Percentiles rank a stretch among this genome's conserved stretches.
Conservation (phyloP, 2,329 filamentous ascomycete species). For the Lachnellula cervina region DNA sequence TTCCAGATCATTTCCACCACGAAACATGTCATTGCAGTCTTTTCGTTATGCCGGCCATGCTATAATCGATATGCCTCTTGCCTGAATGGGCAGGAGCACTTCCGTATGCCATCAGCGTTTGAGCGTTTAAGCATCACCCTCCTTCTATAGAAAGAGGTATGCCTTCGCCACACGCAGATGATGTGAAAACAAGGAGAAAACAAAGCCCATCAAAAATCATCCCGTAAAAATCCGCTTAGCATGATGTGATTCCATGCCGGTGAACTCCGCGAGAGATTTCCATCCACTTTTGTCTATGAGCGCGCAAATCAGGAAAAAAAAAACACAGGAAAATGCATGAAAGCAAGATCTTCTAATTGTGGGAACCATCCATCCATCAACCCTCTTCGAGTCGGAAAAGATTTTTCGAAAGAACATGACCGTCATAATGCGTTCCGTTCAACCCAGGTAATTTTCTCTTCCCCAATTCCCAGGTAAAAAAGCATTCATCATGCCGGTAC, state of each 20-base stretch:
- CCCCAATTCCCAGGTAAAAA: constrained; percentile 24
- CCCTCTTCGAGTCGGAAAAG: constrained; percentile 11
- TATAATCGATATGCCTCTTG: constrained; percentile 20
- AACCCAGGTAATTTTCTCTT: constrained; percentile 21
- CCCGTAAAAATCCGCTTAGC: constrained; percentile 13
- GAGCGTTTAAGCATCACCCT: constrained; percentile 20
- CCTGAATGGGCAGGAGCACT: constrained; percentile 35
- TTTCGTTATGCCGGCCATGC: constrained; percentile 8
- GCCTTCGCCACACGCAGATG: constrained; percentile 25
- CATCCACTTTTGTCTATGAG: constrained; percentile 29
- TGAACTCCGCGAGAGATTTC: constrained; percentile 20
- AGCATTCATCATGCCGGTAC: constrained; percentile 29
- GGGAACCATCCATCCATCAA: constrained; percentile 9
- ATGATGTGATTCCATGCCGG: constrained; percentile 8
- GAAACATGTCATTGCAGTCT: constrained; percentile 9
- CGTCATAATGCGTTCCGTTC: constrained; percentile 32
- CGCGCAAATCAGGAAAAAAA: constrained; percentile 21
- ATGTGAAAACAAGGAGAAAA: constrained; percentile 24
- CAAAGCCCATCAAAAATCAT: constrained; percentile 10
- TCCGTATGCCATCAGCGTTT: constrained; percentile 34
- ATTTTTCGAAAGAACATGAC: constrained; percentile 27
- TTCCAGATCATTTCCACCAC: constrained; percentile 12
- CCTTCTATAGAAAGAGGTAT: constrained; percentile 10
- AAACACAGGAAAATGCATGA: constrained; percentile 20
- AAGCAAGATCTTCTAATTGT: constrained; percentile 28